A percentile compares a stretch with the other conserved stretches of the same genome.
Conservation (phyloP, 1,284 basidiomycete species). For the Boletellus sp. region DNA sequence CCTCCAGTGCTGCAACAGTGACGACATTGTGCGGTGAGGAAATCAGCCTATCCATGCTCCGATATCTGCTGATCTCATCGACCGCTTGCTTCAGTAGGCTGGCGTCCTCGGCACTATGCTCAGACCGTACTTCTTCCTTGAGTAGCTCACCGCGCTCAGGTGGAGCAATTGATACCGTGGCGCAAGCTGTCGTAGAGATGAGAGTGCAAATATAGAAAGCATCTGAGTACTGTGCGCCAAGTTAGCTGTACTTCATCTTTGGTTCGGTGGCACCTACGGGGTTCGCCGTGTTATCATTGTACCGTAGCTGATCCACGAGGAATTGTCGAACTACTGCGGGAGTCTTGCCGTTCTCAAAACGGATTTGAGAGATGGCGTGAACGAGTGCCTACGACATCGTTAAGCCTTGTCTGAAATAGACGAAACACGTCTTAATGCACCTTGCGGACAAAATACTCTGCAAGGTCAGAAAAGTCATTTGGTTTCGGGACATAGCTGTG, state of each 20-base stretch:
- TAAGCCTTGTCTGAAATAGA: constrained; percentile 6
- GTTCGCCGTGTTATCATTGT: constrained; percentile 95
- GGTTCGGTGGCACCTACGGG: constrained; percentile 48
- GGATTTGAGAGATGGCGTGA: constrained; percentile 79
- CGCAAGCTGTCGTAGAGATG: constrained; percentile 78
- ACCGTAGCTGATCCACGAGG: constrained; percentile 84
- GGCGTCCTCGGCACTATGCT: constrained; percentile 63
- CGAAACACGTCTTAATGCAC: constrained; percentile 36
- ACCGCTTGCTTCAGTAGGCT: constrained; percentile 69
- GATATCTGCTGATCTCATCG: constrained; percentile 85
- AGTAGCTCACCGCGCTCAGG: constrained; percentile 77
- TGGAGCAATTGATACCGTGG: constrained; percentile 67
- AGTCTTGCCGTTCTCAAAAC: constrained; percentile 83
- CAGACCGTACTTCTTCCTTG: constrained; percentile 59
- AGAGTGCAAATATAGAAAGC: constrained; percentile 88
- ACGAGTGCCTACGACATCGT: constrained; percentile 56
- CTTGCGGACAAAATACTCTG: constrained; percentile 95
- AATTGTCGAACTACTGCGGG: constrained; percentile 88
- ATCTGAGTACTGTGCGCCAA: constrained; percentile 75
- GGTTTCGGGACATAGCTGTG: constrained; percentile 87
- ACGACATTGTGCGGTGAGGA: constrained; percentile 94
- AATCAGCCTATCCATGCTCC: constrained; percentile 92
- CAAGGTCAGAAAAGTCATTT: constrained; percentile 89
- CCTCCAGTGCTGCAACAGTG: constrained; percentile 86
- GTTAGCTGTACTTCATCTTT: constrained; percentile 10